Evolutionary conservation across 108 stramenopile genomes (phyloP).

Genomic region (Stephanodiscus triporus): DNA sequence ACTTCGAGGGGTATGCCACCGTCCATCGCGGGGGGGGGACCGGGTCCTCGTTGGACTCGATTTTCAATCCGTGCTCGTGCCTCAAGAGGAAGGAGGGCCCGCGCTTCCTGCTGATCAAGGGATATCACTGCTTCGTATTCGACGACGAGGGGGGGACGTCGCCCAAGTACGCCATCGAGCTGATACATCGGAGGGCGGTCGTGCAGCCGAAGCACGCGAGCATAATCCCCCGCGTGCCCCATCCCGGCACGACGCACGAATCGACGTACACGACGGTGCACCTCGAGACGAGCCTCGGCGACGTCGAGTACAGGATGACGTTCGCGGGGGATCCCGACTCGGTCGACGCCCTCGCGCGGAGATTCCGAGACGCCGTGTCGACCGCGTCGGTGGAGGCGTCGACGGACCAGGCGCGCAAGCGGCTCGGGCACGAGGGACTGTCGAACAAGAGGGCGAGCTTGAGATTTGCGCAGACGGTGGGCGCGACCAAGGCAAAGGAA

Average conservation of each 20-base stretch:
- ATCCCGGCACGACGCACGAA: conserved; percentile 33
- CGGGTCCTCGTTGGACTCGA: conserved; percentile 18
- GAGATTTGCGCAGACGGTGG: conserved; percentile 68
- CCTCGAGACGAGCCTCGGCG: conserved; percentile 69
- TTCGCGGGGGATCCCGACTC: conserved; percentile 46
- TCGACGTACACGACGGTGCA: conserved; percentile 37
- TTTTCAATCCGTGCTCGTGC: conserved; percentile 15
- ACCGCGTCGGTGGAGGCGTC: conserved; percentile 33
- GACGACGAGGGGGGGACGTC: conserved; percentile 47
- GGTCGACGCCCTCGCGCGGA: conserved; percentile 25
- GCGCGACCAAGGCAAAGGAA: conserved; percentile 68
- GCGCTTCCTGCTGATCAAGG: conserved; percentile 75
- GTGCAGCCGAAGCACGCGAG: conserved; percentile 26
- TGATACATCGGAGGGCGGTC: conserved; percentile 58
- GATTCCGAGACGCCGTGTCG: conserved; percentile 54
- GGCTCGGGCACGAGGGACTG: conserved; percentile 77
- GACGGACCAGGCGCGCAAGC: conserved; percentile 43
- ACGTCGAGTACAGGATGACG: conserved; percentile 71
- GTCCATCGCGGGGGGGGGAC: conserved; percentile 61
- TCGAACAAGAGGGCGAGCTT: conserved; percentile 62
- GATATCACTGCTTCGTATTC: conserved; percentile 81
- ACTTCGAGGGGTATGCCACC: conserved; percentile 75
- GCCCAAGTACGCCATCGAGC: conserved; percentile 81
- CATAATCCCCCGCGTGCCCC: conserved; percentile 22
- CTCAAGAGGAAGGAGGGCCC: conserved; percentile 30